These are phyloP conservation scores for Phialemonium atrogriseum DNA, from an alignment of 2,329 filamentous ascomycete species.

Conservation along the genomic window DNA sequence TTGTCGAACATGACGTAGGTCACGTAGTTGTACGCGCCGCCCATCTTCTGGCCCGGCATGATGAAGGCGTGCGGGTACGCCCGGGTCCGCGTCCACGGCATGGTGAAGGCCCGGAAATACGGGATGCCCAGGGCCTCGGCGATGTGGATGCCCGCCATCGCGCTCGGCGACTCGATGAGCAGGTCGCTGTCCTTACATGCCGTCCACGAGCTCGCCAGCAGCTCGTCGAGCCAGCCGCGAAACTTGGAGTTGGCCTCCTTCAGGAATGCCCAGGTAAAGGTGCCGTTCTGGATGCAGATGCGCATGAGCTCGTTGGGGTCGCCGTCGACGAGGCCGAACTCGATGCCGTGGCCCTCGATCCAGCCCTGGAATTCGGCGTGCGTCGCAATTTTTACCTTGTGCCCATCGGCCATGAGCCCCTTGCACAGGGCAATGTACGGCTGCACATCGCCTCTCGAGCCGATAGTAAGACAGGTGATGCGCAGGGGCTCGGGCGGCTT, in stretches of 20 bases:
- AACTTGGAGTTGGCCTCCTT: slow-evolving; percentile 81
- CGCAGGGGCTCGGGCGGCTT: slow-evolving; percentile 72
- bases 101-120: slow-evolving; percentile 95
- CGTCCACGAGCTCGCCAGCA: slow-evolving; percentile 71
- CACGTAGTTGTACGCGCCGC: slow-evolving; percentile 89
- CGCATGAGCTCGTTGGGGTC: slow-evolving; percentile 93
- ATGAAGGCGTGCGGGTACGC: slow-evolving; percentile 96
- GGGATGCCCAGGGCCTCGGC: slow-evolving; percentile 88
- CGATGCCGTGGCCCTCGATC: slow-evolving; percentile 89
- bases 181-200: slow-evolving; percentile 84
- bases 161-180: slow-evolving; percentile 88
- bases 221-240: slow-evolving; percentile 87
- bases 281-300: slow-evolving; percentile 93
- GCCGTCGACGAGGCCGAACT: slow-evolving; percentile 80
- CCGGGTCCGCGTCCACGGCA: slow-evolving; percentile 95
- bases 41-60: slow-evolving; percentile 87
- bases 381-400: slow-evolving; percentile 80
- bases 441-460: slow-evolving; percentile 91
- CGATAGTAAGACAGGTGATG: slow-evolving; percentile 92
- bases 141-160: slow-evolving; percentile 97
- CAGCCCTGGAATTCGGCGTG: slow-evolving; percentile 84
- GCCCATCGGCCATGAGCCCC: slow-evolving; percentile 78
- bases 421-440: slow-evolving; percentile 97
- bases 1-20: slow-evolving; percentile 96
- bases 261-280: slow-evolving; percentile 89